Evolutionary conservation across 768 basidiomycete species (phyloP).

Genomic region (Dioszegia aurantiaca): DNA sequence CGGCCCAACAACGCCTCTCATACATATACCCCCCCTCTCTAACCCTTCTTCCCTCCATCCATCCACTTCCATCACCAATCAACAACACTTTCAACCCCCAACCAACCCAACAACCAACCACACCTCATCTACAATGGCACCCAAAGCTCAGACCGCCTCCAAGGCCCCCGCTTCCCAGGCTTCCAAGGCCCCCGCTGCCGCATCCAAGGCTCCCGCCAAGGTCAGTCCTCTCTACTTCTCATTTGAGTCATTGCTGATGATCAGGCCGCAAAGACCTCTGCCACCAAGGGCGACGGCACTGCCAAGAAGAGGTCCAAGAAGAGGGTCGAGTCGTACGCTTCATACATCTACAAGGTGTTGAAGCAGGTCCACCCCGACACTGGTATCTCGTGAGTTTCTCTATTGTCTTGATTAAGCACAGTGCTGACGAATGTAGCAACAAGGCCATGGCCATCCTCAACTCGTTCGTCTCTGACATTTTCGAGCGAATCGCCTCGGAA

Average conservation of each 20-base stretch:
- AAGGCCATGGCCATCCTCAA: constrained; percentile 97
- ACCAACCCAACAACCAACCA: constrained; percentile 30
- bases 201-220: constrained; percentile 64
- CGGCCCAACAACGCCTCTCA: too few relatives aligned
- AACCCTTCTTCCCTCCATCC: constrained; percentile 9
- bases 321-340: constrained; percentile 90
- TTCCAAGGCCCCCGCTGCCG: constrained; percentile 67
- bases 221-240: constrained; percentile 18
- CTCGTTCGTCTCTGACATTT: constrained; percentile 88
- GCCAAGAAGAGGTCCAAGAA: constrained; percentile 80
- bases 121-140: constrained; percentile 31
- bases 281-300: constrained; percentile 62
- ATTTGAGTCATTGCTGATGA: constrained; percentile 8
- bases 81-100: constrained; percentile 16
- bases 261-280: constrained; percentile 73
- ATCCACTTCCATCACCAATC: constrained; percentile 16
- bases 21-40: background rate
- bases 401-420: background rate
- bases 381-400: constrained; percentile 97
- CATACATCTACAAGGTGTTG: constrained; percentile 82
- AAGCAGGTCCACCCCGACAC: constrained; percentile 98
- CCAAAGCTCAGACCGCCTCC: constrained; percentile 54
- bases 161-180: constrained; percentile 65
- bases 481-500: constrained; percentile 57
- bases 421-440: constrained; percentile 57